Evolutionary conservation across 208 protist genomes (phyloP).

Genomic region (Crithidia bombi): DNA sequence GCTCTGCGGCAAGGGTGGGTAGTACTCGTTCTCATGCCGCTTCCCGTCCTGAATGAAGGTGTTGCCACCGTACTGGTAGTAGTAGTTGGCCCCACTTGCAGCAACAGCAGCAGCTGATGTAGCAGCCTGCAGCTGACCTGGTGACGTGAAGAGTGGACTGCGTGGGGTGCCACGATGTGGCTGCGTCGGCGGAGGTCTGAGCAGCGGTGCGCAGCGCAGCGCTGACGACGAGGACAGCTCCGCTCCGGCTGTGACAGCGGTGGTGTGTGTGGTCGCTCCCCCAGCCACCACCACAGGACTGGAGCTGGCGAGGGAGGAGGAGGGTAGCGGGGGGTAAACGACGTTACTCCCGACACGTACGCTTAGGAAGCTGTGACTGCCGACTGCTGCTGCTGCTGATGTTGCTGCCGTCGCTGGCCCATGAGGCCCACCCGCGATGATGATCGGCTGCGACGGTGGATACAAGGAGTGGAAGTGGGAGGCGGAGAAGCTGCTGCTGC

Average conservation of each 20-base stretch:
- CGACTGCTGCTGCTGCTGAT: not conserved
- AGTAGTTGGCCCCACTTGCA: slow-evolving; percentile 24
- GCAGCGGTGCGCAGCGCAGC: slow-evolving; percentile 17
- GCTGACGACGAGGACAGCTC: not conserved
- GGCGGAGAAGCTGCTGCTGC: slow-evolving; percentile 1
- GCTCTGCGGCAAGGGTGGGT: slow-evolving; percentile 36
- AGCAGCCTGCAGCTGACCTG: no score
- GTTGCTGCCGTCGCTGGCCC: slow-evolving; percentile 4
- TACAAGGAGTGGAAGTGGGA: not conserved
- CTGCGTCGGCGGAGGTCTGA: slow-evolving; percentile 11
- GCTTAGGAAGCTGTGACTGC: slow-evolving; percentile 6
- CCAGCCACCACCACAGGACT: not conserved
- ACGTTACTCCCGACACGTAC: slow-evolving; percentile 2
- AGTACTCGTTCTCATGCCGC: slow-evolving; percentile 51
- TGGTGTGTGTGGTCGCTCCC: not conserved
- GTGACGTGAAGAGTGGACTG: not conserved
- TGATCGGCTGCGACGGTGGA: not conserved
- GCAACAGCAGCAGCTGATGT: not conserved
- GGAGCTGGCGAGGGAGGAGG: not conserved
- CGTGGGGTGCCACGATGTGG: not conserved
- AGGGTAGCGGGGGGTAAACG: not conserved
- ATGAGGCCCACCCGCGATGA: not conserved
- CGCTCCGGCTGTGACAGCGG: no score
- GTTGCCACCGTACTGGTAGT: slow-evolving; percentile 46
- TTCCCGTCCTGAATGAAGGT: slow-evolving; percentile 56